Percentiles rank a stretch among this genome's conserved stretches.
Evolutionary conservation across 176 grass and related monocot genomes (phyloP).

Genomic region (Juncus inflexus): DNA sequence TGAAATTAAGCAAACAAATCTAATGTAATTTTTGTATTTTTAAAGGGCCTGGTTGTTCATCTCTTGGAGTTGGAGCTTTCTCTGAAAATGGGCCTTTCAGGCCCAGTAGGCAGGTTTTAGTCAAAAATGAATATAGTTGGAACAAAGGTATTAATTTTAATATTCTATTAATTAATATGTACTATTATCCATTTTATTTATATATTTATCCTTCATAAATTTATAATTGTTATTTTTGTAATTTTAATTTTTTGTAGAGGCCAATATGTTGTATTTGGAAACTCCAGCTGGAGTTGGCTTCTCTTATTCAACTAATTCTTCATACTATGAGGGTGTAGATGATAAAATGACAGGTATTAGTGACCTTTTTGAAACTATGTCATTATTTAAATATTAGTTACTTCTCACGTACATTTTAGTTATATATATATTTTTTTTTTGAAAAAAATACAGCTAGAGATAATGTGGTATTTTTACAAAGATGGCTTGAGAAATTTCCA

Average conservation of each 20-base stretch:
- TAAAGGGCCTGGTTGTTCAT: slow-evolving; percentile 93
- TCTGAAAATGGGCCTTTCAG: slow-evolving; percentile 99
- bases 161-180: slow-evolving; percentile 22
- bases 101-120: slow-evolving; percentile 63
- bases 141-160: slow-evolving; percentile 71
- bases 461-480: slow-evolving; percentile 82
- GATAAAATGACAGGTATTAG: slow-evolving; percentile 76
- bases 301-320: slow-evolving; percentile 72
- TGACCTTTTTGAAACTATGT: slow-evolving; percentile 13
- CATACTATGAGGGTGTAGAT: slow-evolving; percentile 77
- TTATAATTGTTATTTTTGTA: slow-evolving; percentile 14
- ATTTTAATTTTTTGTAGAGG: slow-evolving; percentile 42
- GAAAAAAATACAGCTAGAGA: slow-evolving; percentile 57
- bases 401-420: background rate
- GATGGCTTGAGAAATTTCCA: slow-evolving; percentile 89
- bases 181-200: slow-evolving; percentile 29
- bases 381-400: background rate
- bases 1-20: background rate
- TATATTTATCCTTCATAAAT: slow-evolving; percentile 15
- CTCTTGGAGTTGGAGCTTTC: slow-evolving; percentile 96
- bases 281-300: slow-evolving; percentile 86
- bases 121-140: slow-evolving; percentile 95
- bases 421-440: slow-evolving; percentile 38
- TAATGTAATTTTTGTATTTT: slow-evolving; percentile 21
- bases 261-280: slow-evolving; percentile 88